phyloP scores from a whole-genome alignment of 441 rosid genomes.

The Croton setiger region DNA sequence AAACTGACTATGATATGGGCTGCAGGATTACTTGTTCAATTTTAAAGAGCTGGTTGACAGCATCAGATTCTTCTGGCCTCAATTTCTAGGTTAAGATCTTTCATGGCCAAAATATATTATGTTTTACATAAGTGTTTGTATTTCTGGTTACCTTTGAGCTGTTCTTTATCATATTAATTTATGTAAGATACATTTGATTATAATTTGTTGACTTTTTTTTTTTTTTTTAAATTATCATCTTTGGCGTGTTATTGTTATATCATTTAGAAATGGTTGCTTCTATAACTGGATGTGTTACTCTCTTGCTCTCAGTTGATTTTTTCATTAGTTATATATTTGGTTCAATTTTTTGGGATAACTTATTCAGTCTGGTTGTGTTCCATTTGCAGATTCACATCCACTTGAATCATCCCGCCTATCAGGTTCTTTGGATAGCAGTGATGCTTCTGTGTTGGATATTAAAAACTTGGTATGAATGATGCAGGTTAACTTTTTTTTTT shows the following conservation, averaged over 20 bases:
- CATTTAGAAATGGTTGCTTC: not conserved
- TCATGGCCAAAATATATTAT: conserved; percentile 30
- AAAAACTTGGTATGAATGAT: conserved; percentile 34
- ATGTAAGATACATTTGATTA: not conserved
- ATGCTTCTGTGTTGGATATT: conserved; percentile 26
- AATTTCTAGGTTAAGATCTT: conserved; percentile 53
- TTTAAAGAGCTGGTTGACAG: conserved; percentile 61
- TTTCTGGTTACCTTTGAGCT: not conserved
- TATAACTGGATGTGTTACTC: not conserved
- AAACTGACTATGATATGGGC: conserved; percentile 41
- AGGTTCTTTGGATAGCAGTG: conserved; percentile 20
- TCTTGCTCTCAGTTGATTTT: not conserved
- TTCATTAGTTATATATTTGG: not conserved
- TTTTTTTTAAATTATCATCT: not conserved
- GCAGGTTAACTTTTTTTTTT: not conserved
- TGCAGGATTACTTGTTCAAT: conserved; percentile 47
- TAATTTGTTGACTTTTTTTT: not conserved
- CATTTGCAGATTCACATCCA: conserved; percentile 17
- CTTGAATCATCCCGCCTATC: not conserved
- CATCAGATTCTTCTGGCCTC: conserved; percentile 45
- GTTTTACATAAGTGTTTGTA: conserved; percentile 15
- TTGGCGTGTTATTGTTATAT: not conserved
- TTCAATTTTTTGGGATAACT: not conserved
- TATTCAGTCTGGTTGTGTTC: not conserved
- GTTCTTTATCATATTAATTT: not conserved